Base-by-base conservation (phyloP, 352 stramenopile genomes). In the Bremia lactucae region DNA sequence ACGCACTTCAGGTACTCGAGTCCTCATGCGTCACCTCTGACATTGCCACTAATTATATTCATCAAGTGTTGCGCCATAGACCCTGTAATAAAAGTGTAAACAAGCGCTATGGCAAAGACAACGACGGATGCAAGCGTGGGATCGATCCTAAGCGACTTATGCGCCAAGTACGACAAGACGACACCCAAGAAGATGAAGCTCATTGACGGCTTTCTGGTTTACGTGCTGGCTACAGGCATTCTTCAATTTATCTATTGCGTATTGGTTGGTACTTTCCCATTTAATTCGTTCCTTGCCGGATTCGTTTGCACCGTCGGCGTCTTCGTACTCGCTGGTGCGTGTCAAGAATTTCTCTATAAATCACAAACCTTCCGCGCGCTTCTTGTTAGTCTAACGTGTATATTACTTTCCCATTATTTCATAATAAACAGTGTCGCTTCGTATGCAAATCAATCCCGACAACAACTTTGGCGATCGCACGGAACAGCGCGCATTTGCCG, bases 211-310 rank as follows among this genome's bases (percentile, higher is more conserved):
- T 95, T 95, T 56, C 76, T 95, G 14, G 79, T 71, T 43, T 95
- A 94, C 61, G 78, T 93, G 40, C 56, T 94, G 43, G 65, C 70
- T 19, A 95, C 84, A 40, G 84, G 83, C 42, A 68, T 90, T 38
- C 76, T 92, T 44, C 83, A 95, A 72, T 93, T 95, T 75, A 68
- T 94, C 57, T 95, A 95, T 78, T 95, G 83, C 64, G 39, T 70
- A 45, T 61, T 95, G 34, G 83, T 95, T 10, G 84, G 84, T 41
- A 94, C 64, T 23, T 95, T 95, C 64, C 84, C 84, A 18, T 95
- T 95, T 68, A 95, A 95, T 63, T 95, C 84, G 53, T 95, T 95
- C 59, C 65, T 95, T 25, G 83, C 84, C 13, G 83, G 83, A 46
- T 93, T 95, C 42, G 72, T 94, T 22, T 94, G 78, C 66, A 90